These are phyloP conservation scores for Aureobasidium lini DNA, from an alignment of 2,329 filamentous ascomycete genomes.

Conservation along the genomic window DNA sequence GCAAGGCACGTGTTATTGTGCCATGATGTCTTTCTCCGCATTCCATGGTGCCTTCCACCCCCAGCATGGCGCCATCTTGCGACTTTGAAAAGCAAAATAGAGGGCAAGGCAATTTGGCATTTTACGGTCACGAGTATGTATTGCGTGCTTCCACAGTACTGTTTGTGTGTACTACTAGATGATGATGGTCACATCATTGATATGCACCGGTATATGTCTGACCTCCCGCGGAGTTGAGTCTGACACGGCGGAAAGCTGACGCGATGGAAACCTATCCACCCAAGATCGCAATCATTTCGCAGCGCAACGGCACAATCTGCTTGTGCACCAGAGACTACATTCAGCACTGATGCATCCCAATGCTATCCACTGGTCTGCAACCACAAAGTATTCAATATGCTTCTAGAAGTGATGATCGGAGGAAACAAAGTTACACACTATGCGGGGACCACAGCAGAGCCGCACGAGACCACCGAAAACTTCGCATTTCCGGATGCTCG, in stretches of 20 bases:
- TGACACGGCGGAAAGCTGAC: background rate
- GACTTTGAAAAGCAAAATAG: background rate
- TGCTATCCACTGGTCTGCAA: no score
- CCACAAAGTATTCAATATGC: background rate
- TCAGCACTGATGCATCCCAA: no score
- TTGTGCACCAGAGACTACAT: no score
- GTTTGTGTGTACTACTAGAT: no score
- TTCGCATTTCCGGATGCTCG: background rate
- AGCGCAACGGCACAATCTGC: no score
- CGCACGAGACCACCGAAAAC: background rate
- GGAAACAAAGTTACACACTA: background rate
- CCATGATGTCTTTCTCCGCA: background rate
- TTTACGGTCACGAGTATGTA: background rate
- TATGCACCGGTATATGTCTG: background rate
- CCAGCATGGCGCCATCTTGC: conserved; percentile 2
- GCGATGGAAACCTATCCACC: no score
- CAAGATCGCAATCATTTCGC: no score
- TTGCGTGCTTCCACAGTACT: background rate
- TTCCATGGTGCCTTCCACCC: background rate
- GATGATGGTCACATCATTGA: background rate
- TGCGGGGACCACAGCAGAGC: conserved; percentile 6
- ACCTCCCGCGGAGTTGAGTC: background rate
- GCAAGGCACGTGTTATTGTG: background rate
- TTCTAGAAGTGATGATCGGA: background rate
- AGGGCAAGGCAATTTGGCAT: background rate